Conservation (phyloP, 176 grass and related monocot genomes). For the Phoenix dactylifera region DNA sequence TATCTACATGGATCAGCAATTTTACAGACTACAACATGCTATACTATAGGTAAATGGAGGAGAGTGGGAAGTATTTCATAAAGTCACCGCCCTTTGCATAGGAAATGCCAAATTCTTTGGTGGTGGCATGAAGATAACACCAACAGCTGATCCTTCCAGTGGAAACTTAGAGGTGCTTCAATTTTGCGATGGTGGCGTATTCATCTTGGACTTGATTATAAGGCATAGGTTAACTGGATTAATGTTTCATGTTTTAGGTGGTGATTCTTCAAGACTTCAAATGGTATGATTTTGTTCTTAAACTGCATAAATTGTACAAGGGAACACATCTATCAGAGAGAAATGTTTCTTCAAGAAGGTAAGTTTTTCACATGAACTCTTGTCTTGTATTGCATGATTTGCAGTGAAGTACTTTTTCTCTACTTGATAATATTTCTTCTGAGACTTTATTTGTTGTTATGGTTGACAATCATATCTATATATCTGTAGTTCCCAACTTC, state of each 20-base stretch:
- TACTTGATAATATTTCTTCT: no score
- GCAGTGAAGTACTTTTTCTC: no score
- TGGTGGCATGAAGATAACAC: slow-evolving; percentile 90
- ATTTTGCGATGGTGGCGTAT: background rate
- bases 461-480: no score
- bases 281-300: slow-evolving; percentile 82
- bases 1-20: background rate
- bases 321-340: slow-evolving; percentile 65
- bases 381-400: background rate
- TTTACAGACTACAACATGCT: slow-evolving; percentile 1
- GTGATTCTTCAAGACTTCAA: slow-evolving; percentile 93
- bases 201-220: background rate
- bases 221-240: background rate
- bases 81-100: slow-evolving; percentile 78
- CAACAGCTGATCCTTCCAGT: slow-evolving; percentile 64
- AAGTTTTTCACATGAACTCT: slow-evolving; percentile 5
- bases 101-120: slow-evolving; percentile 95
- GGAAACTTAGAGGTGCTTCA: slow-evolving; percentile 66
- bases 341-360: slow-evolving; percentile 67
- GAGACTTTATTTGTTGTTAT: no score
- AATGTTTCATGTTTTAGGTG: slow-evolving; percentile 32
- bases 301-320: slow-evolving; percentile 72
- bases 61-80: slow-evolving; percentile 57
- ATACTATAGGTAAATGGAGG: slow-evolving; percentile 61
- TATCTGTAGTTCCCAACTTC: no score